These are phyloP conservation scores for Fusarium sulawesiense DNA, from an alignment of 2,329 filamentous ascomycete species.

Conservation along the genomic window DNA sequence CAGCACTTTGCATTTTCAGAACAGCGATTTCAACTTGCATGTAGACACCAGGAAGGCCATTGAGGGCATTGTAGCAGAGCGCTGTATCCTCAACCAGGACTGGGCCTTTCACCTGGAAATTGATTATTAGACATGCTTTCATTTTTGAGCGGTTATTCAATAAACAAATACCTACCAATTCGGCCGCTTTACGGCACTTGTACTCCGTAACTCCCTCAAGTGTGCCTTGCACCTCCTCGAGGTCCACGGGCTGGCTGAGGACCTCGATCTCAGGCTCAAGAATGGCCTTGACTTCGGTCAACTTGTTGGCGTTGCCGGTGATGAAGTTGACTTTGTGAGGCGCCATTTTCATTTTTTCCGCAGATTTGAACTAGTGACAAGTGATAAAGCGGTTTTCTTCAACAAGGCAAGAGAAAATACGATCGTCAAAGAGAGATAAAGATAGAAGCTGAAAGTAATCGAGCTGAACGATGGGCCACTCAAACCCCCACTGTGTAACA, in stretches of 20 bases:
- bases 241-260: constrained; percentile 78
- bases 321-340: constrained; percentile 81
- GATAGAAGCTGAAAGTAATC: constrained; percentile 10
- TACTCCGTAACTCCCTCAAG: constrained; percentile 91
- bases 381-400: neutral
- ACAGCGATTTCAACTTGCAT: constrained; percentile 70
- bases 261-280: constrained; percentile 80
- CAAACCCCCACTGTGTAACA: constrained; percentile 21
- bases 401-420: neutral
- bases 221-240: constrained; percentile 90
- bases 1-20: neutral
- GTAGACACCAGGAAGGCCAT: constrained; percentile 93
- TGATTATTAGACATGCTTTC: constrained; percentile 6
- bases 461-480: constrained; percentile 1
- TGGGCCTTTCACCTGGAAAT: constrained; percentile 77
- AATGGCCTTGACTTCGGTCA: constrained; percentile 89
- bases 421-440: neutral
- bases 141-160: neutral
- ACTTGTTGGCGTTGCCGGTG: constrained; percentile 95
- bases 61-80: constrained; percentile 89
- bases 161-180: constrained; percentile 65
- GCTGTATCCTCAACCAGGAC: constrained; percentile 97
- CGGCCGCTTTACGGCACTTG: constrained; percentile 86
- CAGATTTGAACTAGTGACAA: neutral
- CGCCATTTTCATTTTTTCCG: constrained; percentile 51